Percentiles rank a stretch among this genome's conserved stretches.
phyloP scores from a whole-genome alignment of 2,329 filamentous ascomycete species.

The Colletotrichum neosansevieriae region DNA sequence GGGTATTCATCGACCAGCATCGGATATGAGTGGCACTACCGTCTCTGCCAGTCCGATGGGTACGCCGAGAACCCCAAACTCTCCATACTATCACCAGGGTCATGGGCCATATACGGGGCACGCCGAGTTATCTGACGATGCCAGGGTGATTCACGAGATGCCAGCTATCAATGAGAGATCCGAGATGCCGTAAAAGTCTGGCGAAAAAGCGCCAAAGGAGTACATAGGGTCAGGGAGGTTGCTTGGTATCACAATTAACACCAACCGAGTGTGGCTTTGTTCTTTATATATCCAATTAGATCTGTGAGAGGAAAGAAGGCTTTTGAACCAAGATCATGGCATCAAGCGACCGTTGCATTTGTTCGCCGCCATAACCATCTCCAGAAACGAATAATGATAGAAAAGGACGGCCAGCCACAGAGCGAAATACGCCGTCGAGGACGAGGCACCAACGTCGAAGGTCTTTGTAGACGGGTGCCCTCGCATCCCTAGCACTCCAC shows the following conservation, averaged over 20 bases:
- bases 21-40: background rate
- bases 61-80: constrained; percentile 14
- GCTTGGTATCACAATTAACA: background rate
- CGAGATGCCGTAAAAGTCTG: background rate
- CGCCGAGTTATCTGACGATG: constrained; percentile 7
- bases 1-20: background rate
- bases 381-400: too few relatives aligned
- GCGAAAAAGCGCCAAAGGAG: background rate
- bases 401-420: too few relatives aligned
- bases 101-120: background rate
- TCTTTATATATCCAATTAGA: background rate
- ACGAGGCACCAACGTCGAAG: too few relatives aligned
- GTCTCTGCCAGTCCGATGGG: constrained; percentile 16
- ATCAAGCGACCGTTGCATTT: too few relatives aligned
- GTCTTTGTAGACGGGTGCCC: background rate
- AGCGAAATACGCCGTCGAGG: too few relatives aligned
- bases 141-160: constrained; percentile 30
- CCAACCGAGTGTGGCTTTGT: background rate
- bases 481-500: constrained; percentile 42
- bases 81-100: background rate
- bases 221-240: background rate
- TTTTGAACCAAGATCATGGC: background rate
- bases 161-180: constrained; percentile 26
- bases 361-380: too few relatives aligned
- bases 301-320: background rate